phyloP scores from a whole-genome alignment of 768 basidiomycete species.

The Leccinum uliginosum region DNA sequence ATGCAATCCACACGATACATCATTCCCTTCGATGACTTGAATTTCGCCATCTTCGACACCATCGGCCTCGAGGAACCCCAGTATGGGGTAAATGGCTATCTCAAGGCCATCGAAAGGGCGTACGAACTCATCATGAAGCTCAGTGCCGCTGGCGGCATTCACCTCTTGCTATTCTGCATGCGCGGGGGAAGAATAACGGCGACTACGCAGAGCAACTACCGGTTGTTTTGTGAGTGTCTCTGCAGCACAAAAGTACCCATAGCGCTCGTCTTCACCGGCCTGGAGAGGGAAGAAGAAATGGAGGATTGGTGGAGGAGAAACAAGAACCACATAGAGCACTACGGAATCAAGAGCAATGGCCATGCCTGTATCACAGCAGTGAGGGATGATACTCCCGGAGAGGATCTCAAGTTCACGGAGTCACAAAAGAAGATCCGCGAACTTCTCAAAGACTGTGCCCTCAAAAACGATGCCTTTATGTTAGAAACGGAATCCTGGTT shows the following conservation, averaged over 20 bases:
- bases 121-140: conserved; percentile 32
- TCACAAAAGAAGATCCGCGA: conserved; percentile 20
- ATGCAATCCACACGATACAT: conserved; percentile 29
- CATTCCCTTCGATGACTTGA: conserved; percentile 16
- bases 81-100: conserved; percentile 26
- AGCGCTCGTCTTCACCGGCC: conserved; percentile 37
- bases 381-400: conserved; percentile 16
- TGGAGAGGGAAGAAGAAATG: conserved; percentile 33
- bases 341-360: conserved; percentile 26
- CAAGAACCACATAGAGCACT: conserved; percentile 13
- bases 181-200: conserved; percentile 36
- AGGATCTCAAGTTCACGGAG: conserved; percentile 20
- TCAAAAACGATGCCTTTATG: conserved; percentile 7
- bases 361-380: conserved; percentile 32
- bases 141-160: conserved; percentile 31
- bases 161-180: conserved; percentile 41
- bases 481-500: conserved; percentile 19
- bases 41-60: conserved; percentile 31
- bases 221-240: conserved; percentile 37
- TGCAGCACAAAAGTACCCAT: conserved; percentile 36
- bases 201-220: conserved; percentile 35
- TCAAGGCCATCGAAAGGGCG: conserved; percentile 27
- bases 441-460: conserved; percentile 16
- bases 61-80: conserved; percentile 33
- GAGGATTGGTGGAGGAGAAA: conserved; percentile 35